These are phyloP conservation scores for Pseudogymnoascus sp. DNA, from an alignment of 2,329 filamentous ascomycete species.

Conservation along the genomic window DNA sequence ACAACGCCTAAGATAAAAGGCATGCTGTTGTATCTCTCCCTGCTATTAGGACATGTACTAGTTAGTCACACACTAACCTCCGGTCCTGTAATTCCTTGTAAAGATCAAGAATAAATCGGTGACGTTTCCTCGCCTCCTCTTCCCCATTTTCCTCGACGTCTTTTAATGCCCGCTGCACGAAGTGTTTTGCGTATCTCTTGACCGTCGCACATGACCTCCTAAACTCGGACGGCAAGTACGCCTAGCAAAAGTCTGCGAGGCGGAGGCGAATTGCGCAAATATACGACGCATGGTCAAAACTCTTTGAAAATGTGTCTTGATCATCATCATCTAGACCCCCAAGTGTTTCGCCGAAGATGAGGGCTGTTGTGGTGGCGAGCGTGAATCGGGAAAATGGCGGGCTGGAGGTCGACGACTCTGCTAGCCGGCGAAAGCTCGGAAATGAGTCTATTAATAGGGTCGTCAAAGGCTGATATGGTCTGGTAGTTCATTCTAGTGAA, in stretches of 20 bases:
- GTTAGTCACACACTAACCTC: background rate
- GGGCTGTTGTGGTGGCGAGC: constrained; percentile 46
- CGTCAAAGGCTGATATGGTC: background rate
- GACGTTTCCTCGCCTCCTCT: background rate
- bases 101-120: background rate
- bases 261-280: background rate
- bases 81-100: background rate
- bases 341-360: constrained; percentile 45
- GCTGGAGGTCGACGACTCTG: constrained; percentile 38
- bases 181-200: background rate
- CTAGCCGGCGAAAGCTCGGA: background rate
- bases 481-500: background rate
- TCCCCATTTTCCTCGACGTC: background rate
- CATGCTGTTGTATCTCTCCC: background rate
- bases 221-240: background rate
- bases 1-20: background rate
- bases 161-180: background rate
- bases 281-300: background rate
- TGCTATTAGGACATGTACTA: background rate
- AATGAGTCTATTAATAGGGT: background rate
- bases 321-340: constrained; percentile 11
- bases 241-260: background rate
- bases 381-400: constrained; percentile 41
- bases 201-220: background rate
- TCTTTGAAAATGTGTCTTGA: background rate